A percentile compares a stretch with the other conserved stretches of the same genome.
phyloP scores from a whole-genome alignment of 768 basidiomycete species.

The Termitomyces sp. region DNA sequence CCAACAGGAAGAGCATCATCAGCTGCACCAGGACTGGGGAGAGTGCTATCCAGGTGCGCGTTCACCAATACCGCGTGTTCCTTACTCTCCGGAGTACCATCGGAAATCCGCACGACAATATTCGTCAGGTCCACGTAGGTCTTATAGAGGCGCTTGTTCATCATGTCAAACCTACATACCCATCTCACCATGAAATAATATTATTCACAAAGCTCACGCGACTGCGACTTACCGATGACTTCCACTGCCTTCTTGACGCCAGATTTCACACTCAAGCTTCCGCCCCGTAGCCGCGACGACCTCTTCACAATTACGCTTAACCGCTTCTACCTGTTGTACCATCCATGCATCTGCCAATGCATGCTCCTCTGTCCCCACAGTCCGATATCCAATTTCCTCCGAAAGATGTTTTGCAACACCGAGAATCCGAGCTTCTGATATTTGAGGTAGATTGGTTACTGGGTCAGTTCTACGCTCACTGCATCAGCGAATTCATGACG shows the following conservation, averaged over 20 bases:
- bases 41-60: conserved; percentile 64
- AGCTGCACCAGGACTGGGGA: conserved; percentile 84
- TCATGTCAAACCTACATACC: conserved; percentile 79
- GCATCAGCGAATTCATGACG: neutral
- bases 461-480: conserved; percentile 35
- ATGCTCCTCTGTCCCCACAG: conserved; percentile 87
- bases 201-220: neutral
- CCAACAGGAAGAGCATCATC: conserved; percentile 88
- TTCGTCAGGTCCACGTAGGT: conserved; percentile 86
- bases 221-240: conserved; percentile 66
- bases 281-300: conserved; percentile 37
- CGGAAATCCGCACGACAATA: conserved; percentile 81
- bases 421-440: conserved; percentile 68
- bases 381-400: conserved; percentile 86
- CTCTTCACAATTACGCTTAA: conserved; percentile 59
- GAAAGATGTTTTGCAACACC: conserved; percentile 62
- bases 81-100: conserved; percentile 66
- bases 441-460: conserved; percentile 53
- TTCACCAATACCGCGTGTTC: conserved; percentile 84
- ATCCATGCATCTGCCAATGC: conserved; percentile 82
- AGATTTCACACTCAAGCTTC: conserved; percentile 86
- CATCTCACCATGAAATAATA: neutral
- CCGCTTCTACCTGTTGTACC: conserved; percentile 53
- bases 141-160: conserved; percentile 78
- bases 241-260: conserved; percentile 85